phyloP scores from a whole-genome alignment of 495 filamentous ascomycete genomes.

The Lasiosphaeria ovina region DNA sequence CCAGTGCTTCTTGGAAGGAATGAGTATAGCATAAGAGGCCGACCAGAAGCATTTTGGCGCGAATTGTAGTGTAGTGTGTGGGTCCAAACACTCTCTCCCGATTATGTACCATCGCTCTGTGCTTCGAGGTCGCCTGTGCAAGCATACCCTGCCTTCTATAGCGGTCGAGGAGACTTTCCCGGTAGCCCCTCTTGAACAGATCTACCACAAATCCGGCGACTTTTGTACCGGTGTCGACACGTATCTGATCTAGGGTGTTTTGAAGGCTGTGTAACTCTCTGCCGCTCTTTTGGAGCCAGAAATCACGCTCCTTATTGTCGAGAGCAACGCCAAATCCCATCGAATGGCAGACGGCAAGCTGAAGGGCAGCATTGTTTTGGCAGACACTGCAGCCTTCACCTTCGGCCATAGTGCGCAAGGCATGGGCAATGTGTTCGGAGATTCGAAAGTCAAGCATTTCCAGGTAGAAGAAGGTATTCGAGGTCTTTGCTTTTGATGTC shows the following conservation, averaged over 20 bases:
- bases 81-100: not conserved
- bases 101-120: not conserved
- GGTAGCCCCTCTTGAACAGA: not conserved
- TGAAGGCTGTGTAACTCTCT: not conserved
- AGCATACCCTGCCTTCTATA: not conserved
- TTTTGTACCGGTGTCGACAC: not conserved
- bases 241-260: not conserved
- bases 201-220: not conserved
- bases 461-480: not conserved
- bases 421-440: not conserved
- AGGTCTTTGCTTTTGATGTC: not conserved
- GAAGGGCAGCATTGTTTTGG: not conserved
- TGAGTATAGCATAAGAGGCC: not conserved
- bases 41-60: not conserved
- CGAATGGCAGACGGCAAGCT: not conserved
- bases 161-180: not conserved
- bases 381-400: not conserved
- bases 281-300: not conserved
- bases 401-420: not conserved
- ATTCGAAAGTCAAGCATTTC: not conserved
- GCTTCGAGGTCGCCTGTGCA: not conserved
- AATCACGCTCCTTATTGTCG: not conserved
- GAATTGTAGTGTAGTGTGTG: not conserved
- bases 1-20: not conserved
- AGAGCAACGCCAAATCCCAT: not conserved